Evolutionary conservation across 2,329 filamentous ascomycete genomes (phyloP), one percentile per base, ranked within the genome.

Genomic region (Lachnellula cervina): DNA sequence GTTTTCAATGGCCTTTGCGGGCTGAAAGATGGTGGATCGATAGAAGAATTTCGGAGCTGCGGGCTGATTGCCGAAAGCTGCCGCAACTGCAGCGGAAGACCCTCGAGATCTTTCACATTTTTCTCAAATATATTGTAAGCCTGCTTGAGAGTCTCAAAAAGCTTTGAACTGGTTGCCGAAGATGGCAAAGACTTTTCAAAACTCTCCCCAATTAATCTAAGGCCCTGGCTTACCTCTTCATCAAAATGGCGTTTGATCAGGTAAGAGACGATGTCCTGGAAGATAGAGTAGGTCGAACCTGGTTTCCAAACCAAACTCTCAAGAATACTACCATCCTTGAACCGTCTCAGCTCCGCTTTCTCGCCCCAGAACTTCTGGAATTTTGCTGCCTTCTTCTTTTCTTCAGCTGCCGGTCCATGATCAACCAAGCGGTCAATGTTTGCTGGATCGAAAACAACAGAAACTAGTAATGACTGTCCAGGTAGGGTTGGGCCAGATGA

Each of bases 321-420:
- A 8, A 91, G 79, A 62, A 99, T 97, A 64, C 87, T 93, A 21
- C 94, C 94, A 67, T 97, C 91, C 66, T 92, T 95, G 77, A 99
- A 99, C 19, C 94, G 88, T 61, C 94, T 84, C 46, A 99, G 78
- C 71, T 99, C 94, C 1, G 94, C 83, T 70, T 94, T 96, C 9
- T 93, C 87, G 6, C 93, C 94, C 94, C 95, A 99, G 69, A 99
- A 97, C 35, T 86, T 83, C 37, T 90, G 88, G 71, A 97, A 99
- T 34, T 80, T 80, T 9, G 85, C 84, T 23, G 91, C 88, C 60
- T 90, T 89, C 61, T 88, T 85, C 71, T 93, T 91, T 58, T 94
- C 82, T 68, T 97, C 92, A 2, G 90, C 89, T 1, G 87, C 76
- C 5, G 94, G 94, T 0, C 94, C 94, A 69, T 91, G 89, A 62